A percentile compares a stretch with the other conserved stretches of the same genome.
phyloP scores from a whole-genome alignment of 2,329 filamentous ascomycete genomes.

The Trichoderma aggressivum region DNA sequence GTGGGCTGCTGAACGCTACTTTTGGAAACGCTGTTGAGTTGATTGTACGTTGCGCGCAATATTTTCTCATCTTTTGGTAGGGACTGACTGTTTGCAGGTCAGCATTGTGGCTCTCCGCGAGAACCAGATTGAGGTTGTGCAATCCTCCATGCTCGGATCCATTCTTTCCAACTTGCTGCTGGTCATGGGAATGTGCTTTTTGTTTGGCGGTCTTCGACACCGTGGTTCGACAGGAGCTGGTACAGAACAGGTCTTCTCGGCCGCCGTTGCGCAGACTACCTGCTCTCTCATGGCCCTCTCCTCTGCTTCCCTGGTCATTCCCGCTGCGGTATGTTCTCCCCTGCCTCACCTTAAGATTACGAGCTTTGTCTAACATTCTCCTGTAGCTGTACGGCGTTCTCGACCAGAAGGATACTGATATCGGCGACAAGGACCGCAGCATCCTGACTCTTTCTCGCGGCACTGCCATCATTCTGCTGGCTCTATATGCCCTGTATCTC shows the following conservation, averaged over 20 bases:
- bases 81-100: constrained; percentile 53
- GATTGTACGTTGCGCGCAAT: constrained; percentile 51
- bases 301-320: constrained; percentile 74
- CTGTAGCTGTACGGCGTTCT: constrained; percentile 63
- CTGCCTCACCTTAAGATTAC: background rate
- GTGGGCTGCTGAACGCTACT: constrained; percentile 71
- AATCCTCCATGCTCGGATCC: constrained; percentile 94
- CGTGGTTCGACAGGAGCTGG: constrained; percentile 53
- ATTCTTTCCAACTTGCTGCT: constrained; percentile 93
- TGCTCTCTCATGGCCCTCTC: constrained; percentile 72
- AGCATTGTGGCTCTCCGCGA: constrained; percentile 86
- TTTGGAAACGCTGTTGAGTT: constrained; percentile 79
- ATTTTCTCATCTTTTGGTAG: background rate
- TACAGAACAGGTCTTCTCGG: constrained; percentile 69
- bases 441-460: constrained; percentile 71
- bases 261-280: constrained; percentile 73
- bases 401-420: constrained; percentile 39
- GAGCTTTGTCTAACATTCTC: constrained; percentile 21
- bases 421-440: constrained; percentile 44
- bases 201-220: constrained; percentile 68
- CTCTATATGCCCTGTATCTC: constrained; percentile 74
- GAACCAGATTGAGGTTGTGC: constrained; percentile 90
- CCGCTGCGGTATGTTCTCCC: constrained; percentile 55
- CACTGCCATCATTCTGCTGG: constrained; percentile 69
- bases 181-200: constrained; percentile 77